phyloP scores from a whole-genome alignment of 1,284 basidiomycete species.

The Moniliophthora roreri region DNA sequence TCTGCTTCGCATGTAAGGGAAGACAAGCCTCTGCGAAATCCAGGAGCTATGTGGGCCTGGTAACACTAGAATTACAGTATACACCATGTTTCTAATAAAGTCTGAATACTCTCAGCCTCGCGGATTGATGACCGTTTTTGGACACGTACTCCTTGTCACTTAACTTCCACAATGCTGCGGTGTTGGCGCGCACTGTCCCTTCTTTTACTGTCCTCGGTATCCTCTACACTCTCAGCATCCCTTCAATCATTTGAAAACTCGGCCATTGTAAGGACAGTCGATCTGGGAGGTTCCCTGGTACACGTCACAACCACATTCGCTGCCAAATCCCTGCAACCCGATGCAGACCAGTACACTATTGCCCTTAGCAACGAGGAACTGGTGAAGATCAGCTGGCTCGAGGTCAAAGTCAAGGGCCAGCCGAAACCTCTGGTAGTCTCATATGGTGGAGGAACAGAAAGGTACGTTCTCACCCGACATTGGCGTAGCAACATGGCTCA shows the following conservation, averaged over 20 bases:
- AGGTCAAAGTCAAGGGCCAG: slow-evolving; percentile 76
- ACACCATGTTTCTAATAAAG: not conserved
- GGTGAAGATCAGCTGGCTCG: slow-evolving; percentile 73
- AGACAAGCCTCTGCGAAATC: slow-evolving; percentile 77
- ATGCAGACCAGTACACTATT: slow-evolving; percentile 66
- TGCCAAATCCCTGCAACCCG: slow-evolving; percentile 68
- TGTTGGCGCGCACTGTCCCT: slow-evolving; percentile 40
- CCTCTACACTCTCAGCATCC: slow-evolving; percentile 26
- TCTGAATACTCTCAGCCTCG: no score
- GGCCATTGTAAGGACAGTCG: slow-evolving; percentile 81
- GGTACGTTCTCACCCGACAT: slow-evolving; percentile 36
- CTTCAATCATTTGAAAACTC: slow-evolving; percentile 76
- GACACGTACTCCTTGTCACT: slow-evolving; percentile 15
- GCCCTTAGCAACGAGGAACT: slow-evolving; percentile 67
- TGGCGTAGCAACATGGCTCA: slow-evolving; percentile 5
- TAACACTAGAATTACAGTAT: slow-evolving; percentile 36
- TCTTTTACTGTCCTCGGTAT: slow-evolving; percentile 31
- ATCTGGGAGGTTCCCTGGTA: slow-evolving; percentile 84
- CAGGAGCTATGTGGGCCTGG: slow-evolving; percentile 81
- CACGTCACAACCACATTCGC: slow-evolving; percentile 88
- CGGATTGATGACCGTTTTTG: not conserved
- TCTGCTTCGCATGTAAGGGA: slow-evolving; percentile 80
- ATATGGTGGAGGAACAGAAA: slow-evolving; percentile 48
- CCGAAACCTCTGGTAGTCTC: slow-evolving; percentile 53
- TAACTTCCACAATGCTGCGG: slow-evolving; percentile 32